Evolutionary conservation across 1,284 basidiomycete species (phyloP).

Genomic region (Ganoderma boninense): DNA sequence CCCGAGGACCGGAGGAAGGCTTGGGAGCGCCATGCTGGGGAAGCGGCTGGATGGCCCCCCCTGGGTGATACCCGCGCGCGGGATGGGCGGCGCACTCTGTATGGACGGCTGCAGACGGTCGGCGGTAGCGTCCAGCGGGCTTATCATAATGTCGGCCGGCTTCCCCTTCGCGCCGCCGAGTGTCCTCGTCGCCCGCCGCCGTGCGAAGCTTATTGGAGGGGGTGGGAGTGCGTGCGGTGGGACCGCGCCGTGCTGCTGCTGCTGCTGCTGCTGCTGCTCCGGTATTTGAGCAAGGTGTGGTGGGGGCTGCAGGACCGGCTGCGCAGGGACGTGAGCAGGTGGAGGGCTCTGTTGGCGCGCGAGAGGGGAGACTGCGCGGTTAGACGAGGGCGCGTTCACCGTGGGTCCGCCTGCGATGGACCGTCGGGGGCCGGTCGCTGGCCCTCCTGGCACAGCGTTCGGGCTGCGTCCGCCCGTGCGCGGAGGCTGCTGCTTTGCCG

Average conservation of each 20-base stretch:
- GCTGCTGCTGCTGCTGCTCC: slow-evolving; percentile 20
- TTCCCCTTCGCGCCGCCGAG: slow-evolving; percentile 68
- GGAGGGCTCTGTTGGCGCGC: slow-evolving; percentile 36
- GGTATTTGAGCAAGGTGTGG: slow-evolving; percentile 22
- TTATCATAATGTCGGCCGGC: slow-evolving; percentile 80
- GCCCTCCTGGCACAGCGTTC: slow-evolving; percentile 34
- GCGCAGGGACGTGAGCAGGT: slow-evolving; percentile 15
- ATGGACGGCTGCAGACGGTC: slow-evolving; percentile 67
- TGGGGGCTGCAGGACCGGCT: slow-evolving; percentile 28
- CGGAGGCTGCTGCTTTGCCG: slow-evolving; percentile 16
- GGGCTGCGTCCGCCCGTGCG: slow-evolving; percentile 47
- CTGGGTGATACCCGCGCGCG: slow-evolving; percentile 52
- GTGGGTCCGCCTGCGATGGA: slow-evolving; percentile 40
- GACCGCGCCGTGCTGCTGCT: slow-evolving; percentile 6
- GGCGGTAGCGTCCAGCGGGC: slow-evolving; percentile 64
- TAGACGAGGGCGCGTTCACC: slow-evolving; percentile 27
- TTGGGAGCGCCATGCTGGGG: slow-evolving; percentile 69
- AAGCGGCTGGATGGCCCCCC: slow-evolving; percentile 43
- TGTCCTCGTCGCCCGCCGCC: slow-evolving; percentile 67
- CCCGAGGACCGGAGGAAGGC: slow-evolving; percentile 63
- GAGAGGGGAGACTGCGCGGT: slow-evolving; percentile 31
- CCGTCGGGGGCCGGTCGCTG: slow-evolving; percentile 30
- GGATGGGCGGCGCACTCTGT: slow-evolving; percentile 77
- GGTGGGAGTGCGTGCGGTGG: slow-evolving; percentile 56
- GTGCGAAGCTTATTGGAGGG: slow-evolving; percentile 77